Evolutionary conservation across 2,329 filamentous ascomycete species (phyloP), one percentile per base, ranked within the genome.

Genomic region (Aphanocladium album): DNA sequence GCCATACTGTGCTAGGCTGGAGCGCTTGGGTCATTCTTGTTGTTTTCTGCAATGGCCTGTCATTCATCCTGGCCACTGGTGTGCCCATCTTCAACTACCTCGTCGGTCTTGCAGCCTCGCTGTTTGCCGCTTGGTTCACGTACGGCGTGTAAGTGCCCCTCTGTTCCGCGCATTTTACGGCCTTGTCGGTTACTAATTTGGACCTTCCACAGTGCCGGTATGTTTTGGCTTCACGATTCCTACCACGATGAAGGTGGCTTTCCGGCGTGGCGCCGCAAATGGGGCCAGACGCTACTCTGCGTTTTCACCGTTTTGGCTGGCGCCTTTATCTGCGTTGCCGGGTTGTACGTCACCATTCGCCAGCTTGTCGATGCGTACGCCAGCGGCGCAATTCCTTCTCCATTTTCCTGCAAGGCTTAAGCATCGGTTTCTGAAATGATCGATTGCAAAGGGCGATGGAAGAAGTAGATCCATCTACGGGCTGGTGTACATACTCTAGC

Each of bases 51-150:
- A 82, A 81, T 54, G 74, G 67, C 1, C 72, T 75, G 2, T 77
- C 80, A 1, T 76, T 77, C 61, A 64, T 77, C 30, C 68, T 77
- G 19, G 72, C 75, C 7, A 76, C 80, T 1, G 78, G 79, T 3
- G 79, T 83, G 30, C 81, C 81, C 1, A 78, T 82, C 23, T 83
- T 83, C 70, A 80, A 79, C 62, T 82, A 83, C 60, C 68, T 83
- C 12, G 76, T 83, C 30, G 80, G 79, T 2, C 78, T 83, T 49
- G 73, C 78, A 21, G 78, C 80, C 0, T 75, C 75, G 5, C 68
- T 82, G 9, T 83, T 83, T 62, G 80, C 80, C 1, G 74, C 77
- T 1, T 83, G 80, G 80, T 83, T 80, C 62, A 82, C 79, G 2
- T 83, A 80, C 63, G 80, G 80, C 1, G 73, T 82, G 64, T 66